Conservation (phyloP, 495 filamentous ascomycete genomes). For the Penicillium dipodomyicola region DNA sequence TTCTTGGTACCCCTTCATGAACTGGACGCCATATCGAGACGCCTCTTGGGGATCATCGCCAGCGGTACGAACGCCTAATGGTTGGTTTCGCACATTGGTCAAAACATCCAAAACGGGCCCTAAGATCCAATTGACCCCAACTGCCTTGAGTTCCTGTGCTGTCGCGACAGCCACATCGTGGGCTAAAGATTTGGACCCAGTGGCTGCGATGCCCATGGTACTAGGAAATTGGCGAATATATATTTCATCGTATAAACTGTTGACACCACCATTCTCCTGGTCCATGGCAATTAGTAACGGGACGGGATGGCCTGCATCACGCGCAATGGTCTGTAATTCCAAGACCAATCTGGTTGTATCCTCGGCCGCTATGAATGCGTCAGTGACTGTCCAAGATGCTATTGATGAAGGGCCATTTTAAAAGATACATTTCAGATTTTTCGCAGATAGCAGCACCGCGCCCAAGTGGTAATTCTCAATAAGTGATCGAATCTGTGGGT, state of each 20-base stretch:
- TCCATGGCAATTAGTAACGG: conserved; percentile 82
- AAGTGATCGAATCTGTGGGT: conserved; percentile 76
- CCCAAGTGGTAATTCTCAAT: conserved; percentile 84
- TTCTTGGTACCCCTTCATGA: conserved; percentile 85
- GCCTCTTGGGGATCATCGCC: conserved; percentile 89
- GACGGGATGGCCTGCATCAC: conserved; percentile 79
- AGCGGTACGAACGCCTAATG: conserved; percentile 75
- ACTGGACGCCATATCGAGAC: conserved; percentile 80
- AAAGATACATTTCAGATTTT: conserved; percentile 81
- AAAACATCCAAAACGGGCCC: conserved; percentile 88
- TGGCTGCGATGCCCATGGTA: conserved; percentile 86
- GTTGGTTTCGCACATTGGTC: conserved; percentile 84
- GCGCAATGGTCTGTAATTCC: conserved; percentile 83
- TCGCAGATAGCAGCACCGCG: conserved; percentile 80
- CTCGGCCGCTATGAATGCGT: conserved; percentile 63
- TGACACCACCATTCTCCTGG: conserved; percentile 94
- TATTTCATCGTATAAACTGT: conserved; percentile 87
- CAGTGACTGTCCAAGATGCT: conserved; percentile 13
- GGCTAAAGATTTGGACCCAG: conserved; percentile 71
- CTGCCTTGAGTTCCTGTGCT: conserved; percentile 78
- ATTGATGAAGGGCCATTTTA: neutral
- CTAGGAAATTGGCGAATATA: conserved; percentile 89
- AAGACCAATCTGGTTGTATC: conserved; percentile 77
- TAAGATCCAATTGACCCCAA: conserved; percentile 87
- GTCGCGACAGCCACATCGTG: conserved; percentile 84